Evolutionary conservation across 2,329 filamentous ascomycete genomes (phyloP).

Genomic region (Chrysosporium keratinophilum): DNA sequence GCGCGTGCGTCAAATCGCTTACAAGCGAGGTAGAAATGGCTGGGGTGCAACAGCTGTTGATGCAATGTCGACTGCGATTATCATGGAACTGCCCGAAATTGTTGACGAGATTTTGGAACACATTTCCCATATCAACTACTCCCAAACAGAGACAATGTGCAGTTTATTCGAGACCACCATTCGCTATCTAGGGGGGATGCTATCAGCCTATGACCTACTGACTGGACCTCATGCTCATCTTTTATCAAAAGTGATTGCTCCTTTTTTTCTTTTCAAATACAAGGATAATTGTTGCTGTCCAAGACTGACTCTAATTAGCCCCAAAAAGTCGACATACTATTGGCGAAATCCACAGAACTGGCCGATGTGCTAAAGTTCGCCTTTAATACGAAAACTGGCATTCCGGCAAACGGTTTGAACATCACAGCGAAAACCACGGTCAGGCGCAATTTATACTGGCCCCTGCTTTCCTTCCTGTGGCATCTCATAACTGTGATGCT

Average conservation of each 20-base stretch:
- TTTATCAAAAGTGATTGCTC: constrained; percentile 31
- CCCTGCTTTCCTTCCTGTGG: not conserved
- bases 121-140: constrained; percentile 62
- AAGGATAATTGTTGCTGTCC: not conserved
- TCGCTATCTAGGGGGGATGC: constrained; percentile 68
- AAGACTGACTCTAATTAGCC: constrained; percentile 9
- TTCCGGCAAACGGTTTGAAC: constrained; percentile 60
- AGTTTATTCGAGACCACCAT: constrained; percentile 88
- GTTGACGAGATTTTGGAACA: constrained; percentile 61
- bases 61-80: constrained; percentile 64
- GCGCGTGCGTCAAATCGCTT: not conserved
- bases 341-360: constrained; percentile 57
- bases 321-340: constrained; percentile 32
- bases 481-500: no score
- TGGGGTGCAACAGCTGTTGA: constrained; percentile 81
- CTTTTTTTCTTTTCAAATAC: not conserved
- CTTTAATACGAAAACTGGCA: constrained; percentile 64
- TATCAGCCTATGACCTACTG: constrained; percentile 61
- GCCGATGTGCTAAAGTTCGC: constrained; percentile 65
- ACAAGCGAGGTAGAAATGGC: constrained; percentile 50
- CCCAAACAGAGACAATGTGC: constrained; percentile 49
- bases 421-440: constrained; percentile 43
- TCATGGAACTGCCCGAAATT: constrained; percentile 61
- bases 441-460: not conserved
- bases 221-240: constrained; percentile 52